Conservation (phyloP, 257 asterid species). For the Solanum raphanifolium region DNA sequence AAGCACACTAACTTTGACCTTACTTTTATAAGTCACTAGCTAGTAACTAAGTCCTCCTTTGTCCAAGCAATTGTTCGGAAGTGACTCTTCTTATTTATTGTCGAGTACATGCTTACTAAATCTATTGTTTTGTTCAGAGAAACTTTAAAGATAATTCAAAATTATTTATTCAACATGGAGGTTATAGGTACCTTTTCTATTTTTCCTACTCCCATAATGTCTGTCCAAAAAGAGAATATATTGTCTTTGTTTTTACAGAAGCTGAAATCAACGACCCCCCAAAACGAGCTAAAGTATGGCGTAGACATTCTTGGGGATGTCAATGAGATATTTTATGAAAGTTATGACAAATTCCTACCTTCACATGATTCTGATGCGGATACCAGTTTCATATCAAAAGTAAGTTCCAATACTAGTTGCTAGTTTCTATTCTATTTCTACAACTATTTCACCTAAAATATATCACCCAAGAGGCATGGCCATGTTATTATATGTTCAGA, state of each 20-base stretch:
- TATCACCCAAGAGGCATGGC: not conserved
- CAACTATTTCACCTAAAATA: not conserved
- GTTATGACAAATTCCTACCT: slow-evolving; percentile 69
- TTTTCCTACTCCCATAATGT: slow-evolving; percentile 87
- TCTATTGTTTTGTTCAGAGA: not conserved
- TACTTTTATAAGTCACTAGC: not conserved
- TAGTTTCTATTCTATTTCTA: not conserved
- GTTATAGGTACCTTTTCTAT: slow-evolving; percentile 74
- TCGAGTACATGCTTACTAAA: not conserved
- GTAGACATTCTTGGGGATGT: slow-evolving; percentile 81
- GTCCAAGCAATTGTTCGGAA: not conserved
- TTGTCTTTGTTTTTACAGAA: slow-evolving; percentile 48
- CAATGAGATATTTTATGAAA: slow-evolving; percentile 87
- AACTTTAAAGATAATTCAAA: not conserved
- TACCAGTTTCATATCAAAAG: slow-evolving; percentile 53
- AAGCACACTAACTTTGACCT: not conserved
- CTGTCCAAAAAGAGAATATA: slow-evolving; percentile 75
- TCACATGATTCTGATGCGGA: slow-evolving; percentile 34
- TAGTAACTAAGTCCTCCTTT: not conserved
- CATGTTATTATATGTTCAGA: not conserved
- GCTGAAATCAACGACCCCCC: slow-evolving; percentile 29
- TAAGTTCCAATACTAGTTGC: slow-evolving; percentile 12
- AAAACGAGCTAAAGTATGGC: slow-evolving; percentile 80
- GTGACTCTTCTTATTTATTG: too few relatives aligned
- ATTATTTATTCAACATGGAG: not conserved